A percentile compares a stretch with the other conserved stretches of the same genome.
Conservation (phyloP, 2,329 filamentous ascomycete genomes). For the Dactylellina haptotyla region DNA sequence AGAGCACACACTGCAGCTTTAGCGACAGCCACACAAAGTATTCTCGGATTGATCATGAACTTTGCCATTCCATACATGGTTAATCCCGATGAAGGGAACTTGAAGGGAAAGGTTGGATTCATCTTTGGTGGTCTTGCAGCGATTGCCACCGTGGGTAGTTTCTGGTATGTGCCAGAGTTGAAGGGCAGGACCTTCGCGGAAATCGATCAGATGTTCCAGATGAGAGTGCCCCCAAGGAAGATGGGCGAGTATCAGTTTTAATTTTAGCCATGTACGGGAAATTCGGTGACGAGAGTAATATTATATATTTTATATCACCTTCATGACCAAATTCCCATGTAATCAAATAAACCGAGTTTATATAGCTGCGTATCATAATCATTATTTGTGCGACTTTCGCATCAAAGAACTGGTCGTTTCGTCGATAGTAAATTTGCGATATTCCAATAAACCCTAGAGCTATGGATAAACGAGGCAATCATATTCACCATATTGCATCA, state of each 20-base stretch:
- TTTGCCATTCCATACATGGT: conserved; percentile 60
- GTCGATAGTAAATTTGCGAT: too few relatives aligned
- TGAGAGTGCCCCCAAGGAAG: conserved; percentile 43
- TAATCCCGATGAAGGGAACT: conserved; percentile 42
- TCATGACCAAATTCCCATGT: not conserved
- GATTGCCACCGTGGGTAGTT: conserved; percentile 62
- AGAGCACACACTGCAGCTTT: conserved; percentile 65
- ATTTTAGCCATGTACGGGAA: not conserved
- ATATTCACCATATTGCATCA: too few relatives aligned
- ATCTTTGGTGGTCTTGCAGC: conserved; percentile 62
- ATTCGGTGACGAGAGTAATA: not conserved
- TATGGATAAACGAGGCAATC: too few relatives aligned
- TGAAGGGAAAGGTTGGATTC: conserved; percentile 59
- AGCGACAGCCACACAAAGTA: conserved; percentile 62
- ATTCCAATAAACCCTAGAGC: too few relatives aligned
- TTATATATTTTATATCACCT: not conserved
- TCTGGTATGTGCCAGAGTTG: conserved; percentile 64
- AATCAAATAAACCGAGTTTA: too few relatives aligned
- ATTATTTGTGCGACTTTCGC: too few relatives aligned
- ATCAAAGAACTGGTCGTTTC: too few relatives aligned
- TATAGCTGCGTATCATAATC: too few relatives aligned
- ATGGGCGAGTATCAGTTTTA: conserved; percentile 31
- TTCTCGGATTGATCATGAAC: conserved; percentile 61
- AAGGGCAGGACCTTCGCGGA: conserved; percentile 59
- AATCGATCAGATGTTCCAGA: conserved; percentile 49